A percentile compares a stretch with the other conserved stretches of the same genome.
Evolutionary conservation across 306 rosid species (phyloP).

Genomic region (Prunus dulcis): DNA sequence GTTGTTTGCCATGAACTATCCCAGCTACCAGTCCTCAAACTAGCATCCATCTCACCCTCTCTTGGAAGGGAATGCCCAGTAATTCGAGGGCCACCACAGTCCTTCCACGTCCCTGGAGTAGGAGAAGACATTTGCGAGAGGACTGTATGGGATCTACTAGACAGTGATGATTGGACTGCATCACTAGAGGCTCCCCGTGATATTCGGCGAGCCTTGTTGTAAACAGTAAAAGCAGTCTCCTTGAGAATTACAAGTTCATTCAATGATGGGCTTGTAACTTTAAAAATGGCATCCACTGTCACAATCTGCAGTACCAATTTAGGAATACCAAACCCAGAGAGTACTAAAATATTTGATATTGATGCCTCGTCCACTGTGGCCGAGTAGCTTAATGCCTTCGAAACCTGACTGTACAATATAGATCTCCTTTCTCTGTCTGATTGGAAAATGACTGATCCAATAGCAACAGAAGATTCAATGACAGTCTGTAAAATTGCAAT

Average conservation of each 20-base stretch:
- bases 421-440: slow-evolving; percentile 89
- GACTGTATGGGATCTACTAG: slow-evolving; percentile 70
- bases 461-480: slow-evolving; percentile 82
- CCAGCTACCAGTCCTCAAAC: slow-evolving; percentile 82
- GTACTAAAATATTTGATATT: slow-evolving; percentile 72
- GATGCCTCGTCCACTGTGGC: slow-evolving; percentile 97
- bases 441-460: slow-evolving; percentile 82
- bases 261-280: slow-evolving; percentile 87
- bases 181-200: slow-evolving; percentile 77
- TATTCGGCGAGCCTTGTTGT: slow-evolving; percentile 91
- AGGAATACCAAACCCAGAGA: slow-evolving; percentile 82
- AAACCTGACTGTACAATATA: slow-evolving; percentile 73
- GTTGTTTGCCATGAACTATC: slow-evolving; percentile 92
- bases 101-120: slow-evolving; percentile 91
- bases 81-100: slow-evolving; percentile 81
- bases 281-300: slow-evolving; percentile 91
- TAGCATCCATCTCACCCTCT: slow-evolving; percentile 96
- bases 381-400: slow-evolving; percentile 86
- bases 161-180: slow-evolving; percentile 53
- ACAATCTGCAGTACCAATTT: slow-evolving; percentile 91
- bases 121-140: slow-evolving; percentile 82
- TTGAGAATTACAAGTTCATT: slow-evolving; percentile 83
- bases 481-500: slow-evolving; percentile 88
- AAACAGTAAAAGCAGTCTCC: slow-evolving; percentile 92
- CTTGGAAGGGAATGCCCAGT: slow-evolving; percentile 85